Evolutionary conservation across 306 rosid genomes (phyloP).

Genomic region (Cyamopsis tetragonoloba): DNA sequence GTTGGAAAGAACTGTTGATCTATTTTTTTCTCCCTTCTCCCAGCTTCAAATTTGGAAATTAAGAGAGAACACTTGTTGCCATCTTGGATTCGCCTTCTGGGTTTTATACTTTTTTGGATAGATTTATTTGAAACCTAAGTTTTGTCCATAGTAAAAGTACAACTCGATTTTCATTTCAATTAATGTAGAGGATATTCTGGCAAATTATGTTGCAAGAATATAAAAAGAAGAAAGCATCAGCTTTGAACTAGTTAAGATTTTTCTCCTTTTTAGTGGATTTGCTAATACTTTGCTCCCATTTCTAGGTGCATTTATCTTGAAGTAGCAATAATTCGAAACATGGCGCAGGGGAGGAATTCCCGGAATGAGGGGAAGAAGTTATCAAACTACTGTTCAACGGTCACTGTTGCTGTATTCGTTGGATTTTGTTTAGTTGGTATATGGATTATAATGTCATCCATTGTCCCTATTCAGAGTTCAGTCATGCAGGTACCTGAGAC

Average conservation of each 20-base stretch:
- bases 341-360: conserved; percentile 59
- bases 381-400: conserved; percentile 47
- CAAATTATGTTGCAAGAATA: not conserved
- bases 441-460: conserved; percentile 71
- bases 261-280: conserved; percentile 20
- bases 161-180: not conserved
- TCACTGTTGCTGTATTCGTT: conserved; percentile 50
- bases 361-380: conserved; percentile 67
- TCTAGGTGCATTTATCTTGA: conserved; percentile 33
- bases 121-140: not conserved
- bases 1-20: not conserved
- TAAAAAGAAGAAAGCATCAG: not conserved
- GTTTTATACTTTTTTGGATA: not conserved
- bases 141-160: not conserved
- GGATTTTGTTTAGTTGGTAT: conserved; percentile 70
- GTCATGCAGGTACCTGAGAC: conserved; percentile 38
- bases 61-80: conserved; percentile 2
- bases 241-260: not conserved
- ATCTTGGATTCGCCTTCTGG: not conserved
- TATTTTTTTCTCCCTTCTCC: not conserved
- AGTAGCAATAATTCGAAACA: conserved; percentile 23
- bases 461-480: conserved; percentile 51
- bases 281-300: conserved; percentile 28
- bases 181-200: not conserved
- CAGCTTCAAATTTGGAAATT: not conserved